A percentile compares a stretch with the other conserved stretches of the same genome.
These are phyloP conservation scores for Pleurotus pulmonarius DNA, from an alignment of 768 basidiomycete genomes.

Conservation along the genomic window DNA sequence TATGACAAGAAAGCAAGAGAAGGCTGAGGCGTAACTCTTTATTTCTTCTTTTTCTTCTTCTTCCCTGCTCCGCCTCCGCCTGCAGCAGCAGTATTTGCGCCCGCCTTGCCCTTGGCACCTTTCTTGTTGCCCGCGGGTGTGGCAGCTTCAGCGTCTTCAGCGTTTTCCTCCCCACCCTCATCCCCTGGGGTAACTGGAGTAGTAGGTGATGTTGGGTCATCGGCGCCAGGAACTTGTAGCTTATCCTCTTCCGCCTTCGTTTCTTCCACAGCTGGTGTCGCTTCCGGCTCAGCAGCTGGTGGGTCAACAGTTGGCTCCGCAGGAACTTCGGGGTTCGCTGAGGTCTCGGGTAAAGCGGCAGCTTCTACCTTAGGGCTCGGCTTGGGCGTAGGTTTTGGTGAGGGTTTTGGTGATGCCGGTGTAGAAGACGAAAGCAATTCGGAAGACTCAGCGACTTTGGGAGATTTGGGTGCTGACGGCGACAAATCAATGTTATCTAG, in stretches of 20 bases:
- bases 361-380: conserved; percentile 9
- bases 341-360: neutral
- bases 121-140: neutral
- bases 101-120: neutral
- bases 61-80: neutral
- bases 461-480: neutral
- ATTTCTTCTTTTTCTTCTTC: conserved; percentile 7
- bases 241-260: conserved; percentile 1
- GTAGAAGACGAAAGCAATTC: neutral
- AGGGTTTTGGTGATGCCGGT: conserved; percentile 8
- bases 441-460: neutral
- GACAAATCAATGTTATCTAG: neutral
- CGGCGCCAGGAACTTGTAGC: conserved; percentile 1
- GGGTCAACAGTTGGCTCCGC: neutral
- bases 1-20: no score
- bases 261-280: neutral
- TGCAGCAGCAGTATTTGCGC: neutral
- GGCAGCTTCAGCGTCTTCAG: neutral
- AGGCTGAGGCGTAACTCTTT: neutral
- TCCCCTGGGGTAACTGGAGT: conserved; percentile 3
- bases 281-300: neutral
- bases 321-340: neutral
- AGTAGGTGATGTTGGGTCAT: neutral
- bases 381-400: conserved; percentile 14
- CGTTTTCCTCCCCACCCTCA: neutral